phyloP scores from a whole-genome alignment of 371 early-diverging fungal species.

The Rhizomucor miehei region DNA sequence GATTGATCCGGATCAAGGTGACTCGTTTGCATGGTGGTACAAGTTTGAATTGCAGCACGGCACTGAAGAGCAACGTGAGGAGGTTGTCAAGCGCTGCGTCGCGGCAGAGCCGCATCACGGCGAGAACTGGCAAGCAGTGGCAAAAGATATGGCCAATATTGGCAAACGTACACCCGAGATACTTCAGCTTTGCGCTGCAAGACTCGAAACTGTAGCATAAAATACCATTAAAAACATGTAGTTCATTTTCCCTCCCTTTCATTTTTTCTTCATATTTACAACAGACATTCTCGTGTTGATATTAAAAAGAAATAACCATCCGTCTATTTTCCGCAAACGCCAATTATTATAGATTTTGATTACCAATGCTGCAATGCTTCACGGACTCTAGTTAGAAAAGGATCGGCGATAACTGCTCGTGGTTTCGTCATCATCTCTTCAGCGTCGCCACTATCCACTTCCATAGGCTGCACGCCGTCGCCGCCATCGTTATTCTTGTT shows the following conservation, averaged over 20 bases:
- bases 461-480: too few species aligned
- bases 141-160: conserved; percentile 74
- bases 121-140: conserved; percentile 77
- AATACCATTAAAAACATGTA: too few species aligned
- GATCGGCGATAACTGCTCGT: background rate
- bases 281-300: too few species aligned
- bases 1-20: conserved; percentile 87
- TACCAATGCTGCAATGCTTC: conserved; percentile 1
- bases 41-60: conserved; percentile 87
- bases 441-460: too few species aligned
- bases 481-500: too few species aligned
- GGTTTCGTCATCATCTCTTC: too few species aligned
- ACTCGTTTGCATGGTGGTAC: conserved; percentile 95
- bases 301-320: too few species aligned
- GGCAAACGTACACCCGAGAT: conserved; percentile 69
- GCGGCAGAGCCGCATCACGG: conserved; percentile 90
- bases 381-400: conserved; percentile 2
- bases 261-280: too few species aligned
- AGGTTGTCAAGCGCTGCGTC: conserved; percentile 68
- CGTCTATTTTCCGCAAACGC: too few species aligned
- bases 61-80: conserved; percentile 50
- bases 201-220: conserved; percentile 7
- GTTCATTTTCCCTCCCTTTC: too few species aligned
- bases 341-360: too few species aligned
- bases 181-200: conserved; percentile 58